phyloP scores from a whole-genome alignment of 2,329 filamentous ascomycete species.

The Blumeria graminis region DNA sequence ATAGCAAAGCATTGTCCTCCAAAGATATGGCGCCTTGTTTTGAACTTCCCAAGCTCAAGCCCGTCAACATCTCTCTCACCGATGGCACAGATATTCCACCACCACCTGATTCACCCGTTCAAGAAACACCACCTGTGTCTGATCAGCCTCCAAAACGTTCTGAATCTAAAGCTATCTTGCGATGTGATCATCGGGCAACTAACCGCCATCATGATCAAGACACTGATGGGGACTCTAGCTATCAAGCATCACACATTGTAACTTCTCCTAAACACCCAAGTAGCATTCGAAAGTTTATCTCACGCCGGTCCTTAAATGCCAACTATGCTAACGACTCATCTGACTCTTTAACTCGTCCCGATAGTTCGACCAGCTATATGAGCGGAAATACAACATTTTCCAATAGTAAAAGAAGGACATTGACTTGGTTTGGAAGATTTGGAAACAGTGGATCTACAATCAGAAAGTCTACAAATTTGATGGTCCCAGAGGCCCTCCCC shows the following conservation, averaged over 20 bases:
- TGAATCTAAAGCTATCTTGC: constrained; percentile 1
- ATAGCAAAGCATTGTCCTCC: background rate
- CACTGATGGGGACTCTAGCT: background rate
- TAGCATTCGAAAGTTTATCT: constrained; percentile 17
- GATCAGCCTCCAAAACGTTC: constrained; percentile 3
- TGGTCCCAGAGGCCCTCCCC: constrained; percentile 10
- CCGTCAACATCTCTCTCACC: constrained; percentile 15
- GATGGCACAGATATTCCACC: constrained; percentile 16
- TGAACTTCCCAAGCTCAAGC: constrained; percentile 13
- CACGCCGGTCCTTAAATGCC: constrained; percentile 15
- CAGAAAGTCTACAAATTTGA: constrained; percentile 10
- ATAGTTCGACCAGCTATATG: constrained; percentile 11
- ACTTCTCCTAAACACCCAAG: constrained; percentile 13
- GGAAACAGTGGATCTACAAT: constrained; percentile 3
- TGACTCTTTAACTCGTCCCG: constrained; percentile 10
- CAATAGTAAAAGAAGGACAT: constrained; percentile 10
- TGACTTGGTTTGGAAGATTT: constrained; percentile 14
- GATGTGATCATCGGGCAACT: background rate
- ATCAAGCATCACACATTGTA: constrained; percentile 7
- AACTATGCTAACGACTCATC: constrained; percentile 12
- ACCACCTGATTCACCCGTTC: constrained; percentile 14
- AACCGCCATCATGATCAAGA: constrained; percentile 2
- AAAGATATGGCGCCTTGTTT: constrained; percentile 5
- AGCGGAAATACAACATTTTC: constrained; percentile 5
- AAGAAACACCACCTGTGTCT: constrained; percentile 9